These are phyloP conservation scores for Candida bentonensis DNA, from an alignment of 805 yeast genomes.

Conservation along the genomic window DNA sequence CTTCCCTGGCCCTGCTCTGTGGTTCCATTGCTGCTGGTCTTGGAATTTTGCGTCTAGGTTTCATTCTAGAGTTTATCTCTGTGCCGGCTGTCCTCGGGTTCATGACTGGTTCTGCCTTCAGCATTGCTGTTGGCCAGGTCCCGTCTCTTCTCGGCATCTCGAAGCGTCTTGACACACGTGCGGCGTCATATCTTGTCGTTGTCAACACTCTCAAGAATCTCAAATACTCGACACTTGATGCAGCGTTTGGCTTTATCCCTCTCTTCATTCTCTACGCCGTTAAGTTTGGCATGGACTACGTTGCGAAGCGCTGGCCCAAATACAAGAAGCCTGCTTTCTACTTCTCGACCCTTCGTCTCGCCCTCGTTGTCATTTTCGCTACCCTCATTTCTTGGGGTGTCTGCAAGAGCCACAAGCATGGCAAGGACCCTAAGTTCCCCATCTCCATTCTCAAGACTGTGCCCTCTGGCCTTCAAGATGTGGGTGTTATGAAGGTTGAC, in stretches of 20 bases:
- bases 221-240: conserved; percentile 56
- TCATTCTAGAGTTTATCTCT: conserved; percentile 77
- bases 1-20: conserved; percentile 63
- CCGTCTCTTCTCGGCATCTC: conserved; percentile 71
- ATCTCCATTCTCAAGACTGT: conserved; percentile 61
- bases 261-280: conserved; percentile 57
- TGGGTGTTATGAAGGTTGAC: conserved; percentile 59
- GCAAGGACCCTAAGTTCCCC: conserved; percentile 26
- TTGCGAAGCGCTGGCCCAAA: conserved; percentile 52
- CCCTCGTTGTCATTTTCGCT: conserved; percentile 65
- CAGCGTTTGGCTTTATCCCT: conserved; percentile 77
- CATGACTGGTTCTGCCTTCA: conserved; percentile 89
- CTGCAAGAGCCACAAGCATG: conserved; percentile 35
- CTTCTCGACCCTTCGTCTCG: conserved; percentile 63
- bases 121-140: conserved; percentile 70
- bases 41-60: conserved; percentile 75
- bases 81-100: conserved; percentile 88
- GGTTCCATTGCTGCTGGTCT: conserved; percentile 76
- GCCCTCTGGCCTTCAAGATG: conserved; percentile 68
- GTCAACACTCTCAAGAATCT: conserved; percentile 60
- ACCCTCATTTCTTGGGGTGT: conserved; percentile 74
- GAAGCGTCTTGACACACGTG: conserved; percentile 55
- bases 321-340: conserved; percentile 49
- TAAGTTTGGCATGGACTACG: conserved; percentile 49
- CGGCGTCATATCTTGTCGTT: conserved; percentile 52